A percentile compares a stretch with the other conserved stretches of the same genome.
These are phyloP conservation scores for Macrophomina tecta DNA, from an alignment of 2,329 filamentous ascomycete species.

Conservation along the genomic window DNA sequence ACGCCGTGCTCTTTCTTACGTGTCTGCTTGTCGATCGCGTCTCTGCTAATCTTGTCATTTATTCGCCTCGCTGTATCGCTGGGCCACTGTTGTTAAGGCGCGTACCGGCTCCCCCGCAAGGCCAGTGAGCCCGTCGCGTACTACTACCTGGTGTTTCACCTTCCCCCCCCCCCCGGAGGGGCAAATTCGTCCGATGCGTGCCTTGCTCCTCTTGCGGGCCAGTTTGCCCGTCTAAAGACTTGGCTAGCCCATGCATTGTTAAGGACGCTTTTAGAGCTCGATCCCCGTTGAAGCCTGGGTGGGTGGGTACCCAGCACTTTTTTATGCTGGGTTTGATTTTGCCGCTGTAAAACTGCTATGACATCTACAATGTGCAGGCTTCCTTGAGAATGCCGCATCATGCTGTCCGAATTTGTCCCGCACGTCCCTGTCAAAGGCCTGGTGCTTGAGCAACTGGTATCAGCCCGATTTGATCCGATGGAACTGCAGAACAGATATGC, in stretches of 20 bases:
- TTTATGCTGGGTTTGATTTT: background rate
- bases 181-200: conserved; percentile 4
- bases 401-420: background rate
- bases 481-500: background rate
- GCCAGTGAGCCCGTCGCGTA: too few species aligned
- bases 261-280: background rate
- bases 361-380: background rate
- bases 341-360: background rate
- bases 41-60: too few species aligned
- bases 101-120: too few species aligned
- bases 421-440: background rate
- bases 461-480: background rate
- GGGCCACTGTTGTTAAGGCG: too few species aligned
- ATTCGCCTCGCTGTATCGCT: too few species aligned
- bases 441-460: background rate
- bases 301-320: background rate
- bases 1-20: too few species aligned
- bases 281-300: background rate
- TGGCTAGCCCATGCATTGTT: background rate
- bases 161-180: too few species aligned
- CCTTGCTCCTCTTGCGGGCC: conserved; percentile 14
- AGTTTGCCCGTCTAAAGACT: conserved; percentile 1
- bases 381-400: background rate
- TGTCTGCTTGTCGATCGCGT: too few species aligned
- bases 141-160: too few species aligned